Evolutionary conservation across 805 yeast genomes (phyloP), one percentile per base, ranked within the genome.

Genomic region (Maudiozyma saulgeensis): DNA sequence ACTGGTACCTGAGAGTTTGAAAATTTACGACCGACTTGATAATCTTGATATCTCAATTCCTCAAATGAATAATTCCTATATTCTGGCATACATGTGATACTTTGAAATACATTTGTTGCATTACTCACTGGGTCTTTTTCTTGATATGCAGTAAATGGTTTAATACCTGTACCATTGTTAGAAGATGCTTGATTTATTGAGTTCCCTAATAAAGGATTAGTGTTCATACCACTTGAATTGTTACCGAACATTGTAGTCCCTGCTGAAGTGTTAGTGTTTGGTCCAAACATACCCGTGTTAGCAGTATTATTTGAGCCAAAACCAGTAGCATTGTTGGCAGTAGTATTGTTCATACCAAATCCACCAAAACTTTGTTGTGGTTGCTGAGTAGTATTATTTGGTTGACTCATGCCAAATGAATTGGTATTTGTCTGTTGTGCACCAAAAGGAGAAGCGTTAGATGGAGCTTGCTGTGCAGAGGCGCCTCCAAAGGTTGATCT

Each of bases 1-100:
- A 39, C 34, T 13, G 39, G 40, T 2, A 46, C 48, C 31, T 46
- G 48, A 13, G 51, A 40, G 41, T 49, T 49, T 6, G 49, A 31
- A 46, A 55, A 59, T 44, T 54, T 64, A 26, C 72, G 67, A 53
- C 71, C 79, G 15, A 87, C 90, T 57, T 80, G 79, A 64, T 93
- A 93, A 68, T 93, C 99, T 65, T 84, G 91, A 57, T 77, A 71
- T 62, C 99, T 78, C 66, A 93, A 77, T 64, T 93, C 99, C 66
- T 89, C 97, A 60, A 82, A 78, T 0, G 96, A 86, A 58, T 67
- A 86, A 57, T 81, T 81, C 57, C 76, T 77, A 63, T 91, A 93
- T 66, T 88, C 96, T 5, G 95, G 96, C 97, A 93, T 90, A 43
- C 87, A 78, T 11, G 86, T 72, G 53, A 93, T 84, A 57, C 80